phyloP scores from a whole-genome alignment of 306 rosid genomes.

The Medicago lupulina region DNA sequence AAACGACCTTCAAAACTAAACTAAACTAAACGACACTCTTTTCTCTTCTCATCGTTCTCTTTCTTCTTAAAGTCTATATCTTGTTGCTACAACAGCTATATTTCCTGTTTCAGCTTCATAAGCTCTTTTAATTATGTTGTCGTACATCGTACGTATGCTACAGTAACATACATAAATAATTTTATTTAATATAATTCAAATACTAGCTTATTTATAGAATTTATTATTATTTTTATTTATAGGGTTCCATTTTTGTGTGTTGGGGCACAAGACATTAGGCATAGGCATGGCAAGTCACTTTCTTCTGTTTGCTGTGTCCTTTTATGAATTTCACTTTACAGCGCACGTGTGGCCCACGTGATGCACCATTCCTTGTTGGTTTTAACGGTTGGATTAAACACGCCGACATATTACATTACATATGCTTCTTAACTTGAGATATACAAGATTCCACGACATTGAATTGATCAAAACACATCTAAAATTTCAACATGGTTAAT shows the following conservation, averaged over 20 bases:
- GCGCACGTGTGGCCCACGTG: conserved; percentile 57
- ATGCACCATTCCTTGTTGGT: conserved; percentile 17
- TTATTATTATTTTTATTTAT: not conserved
- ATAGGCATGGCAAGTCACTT: conserved; percentile 35
- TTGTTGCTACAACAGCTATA: conserved; percentile 32
- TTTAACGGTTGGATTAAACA: conserved; percentile 34
- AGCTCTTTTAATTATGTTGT: conserved; percentile 10
- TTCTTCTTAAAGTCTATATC: conserved; percentile 14
- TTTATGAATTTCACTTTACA: conserved; percentile 44
- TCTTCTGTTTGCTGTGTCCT: conserved; percentile 42
- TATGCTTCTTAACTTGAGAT: not conserved
- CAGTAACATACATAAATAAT: conserved; percentile 14
- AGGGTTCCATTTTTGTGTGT: not conserved
- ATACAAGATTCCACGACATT: conserved; percentile 31
- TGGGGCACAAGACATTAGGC: conserved; percentile 30
- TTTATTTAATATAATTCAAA: not conserved
- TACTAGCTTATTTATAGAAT: not conserved
- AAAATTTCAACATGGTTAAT: not conserved
- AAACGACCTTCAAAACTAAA: conserved; percentile 39
- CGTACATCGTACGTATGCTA: conserved; percentile 48
- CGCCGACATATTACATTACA: conserved; percentile 44
- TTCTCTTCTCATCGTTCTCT: not conserved
- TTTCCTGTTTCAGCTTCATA: conserved; percentile 27
- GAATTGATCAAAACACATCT: not conserved
- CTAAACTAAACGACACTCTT: conserved; percentile 33